Evolutionary conservation across 345 rosid genomes (phyloP).

Genomic region (Corymbia maculata): DNA sequence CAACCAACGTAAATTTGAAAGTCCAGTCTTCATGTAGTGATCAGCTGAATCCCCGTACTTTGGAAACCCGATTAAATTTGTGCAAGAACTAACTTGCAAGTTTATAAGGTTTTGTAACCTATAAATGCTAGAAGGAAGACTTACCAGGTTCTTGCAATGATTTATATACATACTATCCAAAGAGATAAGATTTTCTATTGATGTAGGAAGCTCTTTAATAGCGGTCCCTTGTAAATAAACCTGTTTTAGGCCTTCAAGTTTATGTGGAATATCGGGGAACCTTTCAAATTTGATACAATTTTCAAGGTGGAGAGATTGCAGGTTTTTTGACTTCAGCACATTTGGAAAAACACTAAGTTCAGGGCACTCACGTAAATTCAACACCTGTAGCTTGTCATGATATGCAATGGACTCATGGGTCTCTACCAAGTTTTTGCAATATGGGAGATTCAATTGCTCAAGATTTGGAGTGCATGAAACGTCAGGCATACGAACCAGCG

Average conservation of each 20-base stretch:
- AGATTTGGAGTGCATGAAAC: not conserved
- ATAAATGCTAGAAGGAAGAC: not conserved
- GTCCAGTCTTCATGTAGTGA: not conserved
- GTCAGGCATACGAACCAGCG: not conserved
- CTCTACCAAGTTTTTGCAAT: not conserved
- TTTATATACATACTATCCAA: accelerated
- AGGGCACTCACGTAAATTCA: not conserved
- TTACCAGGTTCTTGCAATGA: not conserved
- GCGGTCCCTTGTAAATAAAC: accelerated
- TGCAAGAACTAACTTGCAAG: not conserved
- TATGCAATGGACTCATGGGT: not conserved
- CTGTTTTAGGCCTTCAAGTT: not conserved
- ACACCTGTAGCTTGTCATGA: not conserved
- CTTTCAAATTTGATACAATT: not conserved
- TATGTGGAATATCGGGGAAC: not conserved
- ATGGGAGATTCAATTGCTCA: not conserved
- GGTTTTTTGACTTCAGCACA: not conserved
- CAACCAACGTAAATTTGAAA: not conserved
- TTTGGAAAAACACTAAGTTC: not conserved
- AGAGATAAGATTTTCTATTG: not conserved
- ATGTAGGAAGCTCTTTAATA: not conserved
- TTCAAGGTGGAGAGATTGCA: not conserved
- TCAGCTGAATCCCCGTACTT: not conserved
- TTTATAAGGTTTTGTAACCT: not conserved
- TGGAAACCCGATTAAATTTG: not conserved